Conservation (phyloP, 805 yeast genomes). For the Ogataea nonfermentans region DNA sequence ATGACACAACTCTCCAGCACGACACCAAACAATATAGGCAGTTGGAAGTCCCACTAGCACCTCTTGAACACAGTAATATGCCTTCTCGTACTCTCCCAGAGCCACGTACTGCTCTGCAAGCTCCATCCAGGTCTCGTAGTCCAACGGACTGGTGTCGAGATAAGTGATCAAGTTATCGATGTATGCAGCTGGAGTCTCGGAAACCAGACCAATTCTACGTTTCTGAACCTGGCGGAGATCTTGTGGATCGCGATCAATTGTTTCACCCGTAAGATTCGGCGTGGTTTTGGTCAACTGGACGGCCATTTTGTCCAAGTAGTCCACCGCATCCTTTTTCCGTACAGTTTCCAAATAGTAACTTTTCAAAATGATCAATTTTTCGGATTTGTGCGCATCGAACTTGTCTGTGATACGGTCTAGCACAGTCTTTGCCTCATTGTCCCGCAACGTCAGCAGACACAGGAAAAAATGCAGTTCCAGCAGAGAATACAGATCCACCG, state of each 20-base stretch:
- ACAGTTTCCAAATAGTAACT: conserved; percentile 58
- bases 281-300: conserved; percentile 13
- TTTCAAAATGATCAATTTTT: conserved; percentile 54
- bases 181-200: conserved; percentile 40
- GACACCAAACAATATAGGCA: conserved; percentile 64
- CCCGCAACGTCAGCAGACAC: conserved; percentile 58
- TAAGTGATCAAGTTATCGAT: conserved; percentile 53
- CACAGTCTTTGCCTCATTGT: conserved; percentile 65
- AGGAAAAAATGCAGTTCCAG: conserved; percentile 73
- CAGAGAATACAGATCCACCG: conserved; percentile 52
- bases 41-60: conserved; percentile 64
- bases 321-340: conserved; percentile 37
- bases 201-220: conserved; percentile 18
- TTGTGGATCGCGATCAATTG: conserved; percentile 27
- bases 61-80: conserved; percentile 68
- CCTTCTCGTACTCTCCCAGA: conserved; percentile 62
- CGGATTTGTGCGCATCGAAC: conserved; percentile 51
- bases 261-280: conserved; percentile 27
- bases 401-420: conserved; percentile 66
- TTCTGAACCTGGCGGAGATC: conserved; percentile 26
- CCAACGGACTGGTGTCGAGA: conserved; percentile 68
- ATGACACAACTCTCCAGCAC: conserved; percentile 55
- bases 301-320: conserved; percentile 32
- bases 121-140: conserved; percentile 76
- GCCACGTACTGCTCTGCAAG: conserved; percentile 61